Conservation (phyloP, 352 stramenopile species). For the Pelagophyceae sp. region DNA sequence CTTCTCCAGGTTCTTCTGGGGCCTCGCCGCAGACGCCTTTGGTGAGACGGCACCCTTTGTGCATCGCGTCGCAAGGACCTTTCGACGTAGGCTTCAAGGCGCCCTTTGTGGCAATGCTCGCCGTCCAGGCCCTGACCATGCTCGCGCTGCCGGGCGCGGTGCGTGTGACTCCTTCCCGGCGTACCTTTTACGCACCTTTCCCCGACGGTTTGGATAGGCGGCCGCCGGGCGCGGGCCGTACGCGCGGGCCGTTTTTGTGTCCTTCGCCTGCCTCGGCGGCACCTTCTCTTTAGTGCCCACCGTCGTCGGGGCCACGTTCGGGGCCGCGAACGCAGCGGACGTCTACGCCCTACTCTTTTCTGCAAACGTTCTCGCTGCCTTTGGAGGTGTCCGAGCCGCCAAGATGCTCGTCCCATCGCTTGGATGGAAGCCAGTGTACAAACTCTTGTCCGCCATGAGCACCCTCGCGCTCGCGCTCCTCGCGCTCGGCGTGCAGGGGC, state of each 20-base stretch:
- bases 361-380: no score
- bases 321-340: constrained; percentile 25
- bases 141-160: constrained; percentile 29
- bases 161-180: no score
- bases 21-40: constrained; percentile 33
- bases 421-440: not conserved
- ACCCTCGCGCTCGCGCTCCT: not conserved
- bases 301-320: constrained; percentile 29
- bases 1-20: constrained; percentile 40
- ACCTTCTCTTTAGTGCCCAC: constrained; percentile 46
- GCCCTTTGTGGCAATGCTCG: constrained; percentile 36
- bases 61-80: no score
- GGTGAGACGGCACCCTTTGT: constrained; percentile 32
- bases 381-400: constrained; percentile 4
- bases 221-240: constrained; percentile 15
- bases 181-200: no score
- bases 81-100: constrained; percentile 38
- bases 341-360: constrained; percentile 38
- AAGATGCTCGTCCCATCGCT: not conserved
- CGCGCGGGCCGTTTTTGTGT: constrained; percentile 25
- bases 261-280: constrained; percentile 42
- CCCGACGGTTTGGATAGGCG: no score
- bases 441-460: not conserved
- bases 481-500: no score
- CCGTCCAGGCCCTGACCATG: constrained; percentile 30